Evolutionary conservation across 208 protist genomes (phyloP).

Genomic region (Trypanosoma congolense): DNA sequence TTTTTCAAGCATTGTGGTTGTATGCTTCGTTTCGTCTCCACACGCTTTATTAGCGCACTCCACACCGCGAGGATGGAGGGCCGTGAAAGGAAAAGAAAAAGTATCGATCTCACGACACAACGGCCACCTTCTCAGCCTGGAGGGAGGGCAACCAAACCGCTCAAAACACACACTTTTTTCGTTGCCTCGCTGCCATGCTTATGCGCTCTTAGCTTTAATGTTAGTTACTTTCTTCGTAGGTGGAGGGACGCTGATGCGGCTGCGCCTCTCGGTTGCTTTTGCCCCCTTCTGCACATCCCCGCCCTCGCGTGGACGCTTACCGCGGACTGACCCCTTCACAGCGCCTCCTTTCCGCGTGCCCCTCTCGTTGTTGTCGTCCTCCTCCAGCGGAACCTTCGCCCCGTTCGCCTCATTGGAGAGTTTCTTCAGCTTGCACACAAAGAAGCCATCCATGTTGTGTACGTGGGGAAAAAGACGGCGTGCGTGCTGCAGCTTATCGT

Average conservation of each 20-base stretch:
- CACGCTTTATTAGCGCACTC: no score
- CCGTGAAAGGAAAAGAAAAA: no score
- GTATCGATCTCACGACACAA: no score
- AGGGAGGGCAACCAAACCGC: neutral
- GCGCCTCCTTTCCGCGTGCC: neutral
- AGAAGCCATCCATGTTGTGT: conserved; percentile 99
- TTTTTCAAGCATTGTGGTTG: no score
- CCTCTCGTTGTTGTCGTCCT: neutral
- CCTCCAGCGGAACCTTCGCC: neutral
- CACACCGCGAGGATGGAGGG: no score
- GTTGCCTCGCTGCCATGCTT: neutral
- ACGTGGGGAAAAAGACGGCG: conserved; percentile 97
- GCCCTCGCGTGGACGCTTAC: neutral
- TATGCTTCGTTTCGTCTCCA: no score
- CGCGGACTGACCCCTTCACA: neutral
- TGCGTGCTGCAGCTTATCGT: conserved; percentile 57
- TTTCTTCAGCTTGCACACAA: conserved; percentile 98
- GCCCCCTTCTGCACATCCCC: neutral
- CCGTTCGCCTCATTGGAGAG: conserved; percentile 32
- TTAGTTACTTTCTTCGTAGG: neutral
- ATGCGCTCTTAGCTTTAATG: neutral
- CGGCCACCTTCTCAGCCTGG: no score
- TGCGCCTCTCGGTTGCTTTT: conserved; percentile 2
- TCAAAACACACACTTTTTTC: neutral
- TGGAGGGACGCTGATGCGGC: conserved; percentile 40